phyloP scores from a whole-genome alignment of 2,329 filamentous ascomycete species.

The Alternaria brassicae region DNA sequence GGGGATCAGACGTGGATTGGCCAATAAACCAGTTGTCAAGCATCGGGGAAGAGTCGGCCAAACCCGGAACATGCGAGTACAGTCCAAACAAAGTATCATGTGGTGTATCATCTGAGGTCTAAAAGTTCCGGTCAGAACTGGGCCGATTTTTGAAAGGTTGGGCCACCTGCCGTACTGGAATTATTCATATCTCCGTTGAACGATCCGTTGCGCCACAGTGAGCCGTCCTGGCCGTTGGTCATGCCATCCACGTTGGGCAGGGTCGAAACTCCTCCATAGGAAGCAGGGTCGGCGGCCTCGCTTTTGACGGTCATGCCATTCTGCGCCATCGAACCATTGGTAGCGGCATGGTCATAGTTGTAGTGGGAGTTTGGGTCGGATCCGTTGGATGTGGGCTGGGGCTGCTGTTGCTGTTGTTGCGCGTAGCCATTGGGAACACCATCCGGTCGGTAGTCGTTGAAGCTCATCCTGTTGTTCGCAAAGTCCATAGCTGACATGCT shows the following conservation, averaged over 20 bases:
- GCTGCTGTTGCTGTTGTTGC: conserved; percentile 26
- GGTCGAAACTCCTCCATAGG: conserved; percentile 45
- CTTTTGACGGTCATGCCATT: conserved; percentile 47
- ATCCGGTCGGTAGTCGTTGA: conserved; percentile 47
- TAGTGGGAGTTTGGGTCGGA: conserved; percentile 38
- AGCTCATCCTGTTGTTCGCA: conserved; percentile 42
- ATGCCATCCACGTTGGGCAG: conserved; percentile 48
- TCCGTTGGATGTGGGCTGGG: conserved; percentile 19
- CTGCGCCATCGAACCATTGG: conserved; percentile 43
- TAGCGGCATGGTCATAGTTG: conserved; percentile 42
- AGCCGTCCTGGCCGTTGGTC: conserved; percentile 46
- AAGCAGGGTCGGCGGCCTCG: conserved; percentile 39
- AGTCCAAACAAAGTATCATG: conserved; percentile 59
- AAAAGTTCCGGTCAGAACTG: conserved; percentile 53
- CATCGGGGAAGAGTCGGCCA: conserved; percentile 49
- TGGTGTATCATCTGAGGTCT: conserved; percentile 53
- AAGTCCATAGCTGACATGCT: conserved; percentile 49
- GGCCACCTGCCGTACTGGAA: conserved; percentile 56
- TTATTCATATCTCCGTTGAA: conserved; percentile 53
- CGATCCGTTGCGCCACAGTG: conserved; percentile 53
- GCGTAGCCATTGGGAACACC: conserved; percentile 37
- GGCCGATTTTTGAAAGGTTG: conserved; percentile 54
- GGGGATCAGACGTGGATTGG: conserved; percentile 49
- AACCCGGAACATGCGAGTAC: conserved; percentile 55
- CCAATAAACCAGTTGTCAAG: conserved; percentile 54